Conservation (phyloP, 2,329 filamentous ascomycete species). For the Neonectria magnoliae region DNA sequence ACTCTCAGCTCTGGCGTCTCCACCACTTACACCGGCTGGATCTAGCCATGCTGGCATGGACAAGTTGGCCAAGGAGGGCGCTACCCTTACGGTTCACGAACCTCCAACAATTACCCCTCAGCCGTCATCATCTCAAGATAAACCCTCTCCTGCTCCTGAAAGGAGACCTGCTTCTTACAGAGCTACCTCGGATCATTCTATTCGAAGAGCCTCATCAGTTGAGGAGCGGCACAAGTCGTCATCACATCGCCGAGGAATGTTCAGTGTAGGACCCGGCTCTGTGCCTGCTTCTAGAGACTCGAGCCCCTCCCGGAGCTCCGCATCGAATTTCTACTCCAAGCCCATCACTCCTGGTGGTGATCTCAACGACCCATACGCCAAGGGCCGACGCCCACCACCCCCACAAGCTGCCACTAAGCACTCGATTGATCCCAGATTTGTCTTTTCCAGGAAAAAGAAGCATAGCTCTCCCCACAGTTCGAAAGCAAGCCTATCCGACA, state of each 20-base stretch:
- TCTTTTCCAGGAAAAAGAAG: slow-evolving; percentile 82
- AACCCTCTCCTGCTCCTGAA: slow-evolving; percentile 54
- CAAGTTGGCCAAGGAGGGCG: slow-evolving; percentile 47
- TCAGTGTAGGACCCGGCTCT: slow-evolving; percentile 62
- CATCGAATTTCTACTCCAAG: slow-evolving; percentile 73
- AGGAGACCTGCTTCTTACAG: slow-evolving; percentile 54
- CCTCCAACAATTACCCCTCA: slow-evolving; percentile 72
- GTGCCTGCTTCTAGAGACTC: slow-evolving; percentile 68
- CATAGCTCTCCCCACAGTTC: slow-evolving; percentile 66
- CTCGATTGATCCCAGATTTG: slow-evolving; percentile 80
- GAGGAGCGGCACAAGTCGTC: slow-evolving; percentile 50
- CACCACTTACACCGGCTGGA: slow-evolving; percentile 87
- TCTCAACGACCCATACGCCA: slow-evolving; percentile 86
- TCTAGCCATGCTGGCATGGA: slow-evolving; percentile 59
- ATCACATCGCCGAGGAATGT: slow-evolving; percentile 64
- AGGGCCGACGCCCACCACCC: slow-evolving; percentile 78
- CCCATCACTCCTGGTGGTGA: slow-evolving; percentile 84
- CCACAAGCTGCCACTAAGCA: slow-evolving; percentile 69
- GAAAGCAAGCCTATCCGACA: slow-evolving; percentile 63
- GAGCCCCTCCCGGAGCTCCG: slow-evolving; percentile 71
- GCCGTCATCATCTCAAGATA: slow-evolving; percentile 67
- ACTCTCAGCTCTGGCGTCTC: slow-evolving; percentile 80
- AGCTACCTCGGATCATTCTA: slow-evolving; percentile 54
- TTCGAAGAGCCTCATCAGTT: slow-evolving; percentile 54
- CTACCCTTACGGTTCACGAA: slow-evolving; percentile 50